Percentiles rank a stretch among this genome's conserved stretches.
Conservation (phyloP, 2,329 filamentous ascomycete genomes). For the Pseudogymnoascus sp. region DNA sequence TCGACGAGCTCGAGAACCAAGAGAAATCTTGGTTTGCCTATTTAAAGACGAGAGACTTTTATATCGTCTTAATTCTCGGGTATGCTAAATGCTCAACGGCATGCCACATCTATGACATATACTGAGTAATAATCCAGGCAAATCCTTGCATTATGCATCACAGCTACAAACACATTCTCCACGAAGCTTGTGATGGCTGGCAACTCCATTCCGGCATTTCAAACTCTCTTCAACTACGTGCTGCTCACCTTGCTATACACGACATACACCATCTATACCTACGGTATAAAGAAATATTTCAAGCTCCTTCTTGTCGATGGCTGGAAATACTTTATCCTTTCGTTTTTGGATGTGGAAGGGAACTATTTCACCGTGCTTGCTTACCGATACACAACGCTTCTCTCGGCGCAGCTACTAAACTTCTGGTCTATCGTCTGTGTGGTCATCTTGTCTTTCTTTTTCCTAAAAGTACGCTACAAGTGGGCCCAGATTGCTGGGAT, state of each 20-base stretch:
- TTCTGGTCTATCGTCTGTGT: slow-evolving; percentile 98
- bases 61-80: slow-evolving; percentile 71
- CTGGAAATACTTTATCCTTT: slow-evolving; percentile 90
- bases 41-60: slow-evolving; percentile 79
- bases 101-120: not conserved
- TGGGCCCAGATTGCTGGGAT: slow-evolving; percentile 79
- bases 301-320: slow-evolving; percentile 61
- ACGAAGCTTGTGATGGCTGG: slow-evolving; percentile 59
- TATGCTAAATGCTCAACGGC: slow-evolving; percentile 31
- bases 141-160: slow-evolving; percentile 81
- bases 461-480: slow-evolving; percentile 86
- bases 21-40: slow-evolving; percentile 62
- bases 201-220: slow-evolving; percentile 87
- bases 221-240: slow-evolving; percentile 91
- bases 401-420: slow-evolving; percentile 92
- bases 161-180: slow-evolving; percentile 84
- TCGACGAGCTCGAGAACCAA: slow-evolving; percentile 48
- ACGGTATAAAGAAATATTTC: slow-evolving; percentile 66
- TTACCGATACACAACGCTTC: slow-evolving; percentile 84
- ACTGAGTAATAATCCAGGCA: slow-evolving; percentile 42
- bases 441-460: slow-evolving; percentile 71
- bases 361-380: slow-evolving; percentile 98
- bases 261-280: slow-evolving; percentile 67
- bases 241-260: slow-evolving; percentile 78
- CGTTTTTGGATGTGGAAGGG: slow-evolving; percentile 89